These are phyloP conservation scores for Aspergillus costaricaensis DNA, from an alignment of 2,329 filamentous ascomycete genomes.

Conservation along the genomic window DNA sequence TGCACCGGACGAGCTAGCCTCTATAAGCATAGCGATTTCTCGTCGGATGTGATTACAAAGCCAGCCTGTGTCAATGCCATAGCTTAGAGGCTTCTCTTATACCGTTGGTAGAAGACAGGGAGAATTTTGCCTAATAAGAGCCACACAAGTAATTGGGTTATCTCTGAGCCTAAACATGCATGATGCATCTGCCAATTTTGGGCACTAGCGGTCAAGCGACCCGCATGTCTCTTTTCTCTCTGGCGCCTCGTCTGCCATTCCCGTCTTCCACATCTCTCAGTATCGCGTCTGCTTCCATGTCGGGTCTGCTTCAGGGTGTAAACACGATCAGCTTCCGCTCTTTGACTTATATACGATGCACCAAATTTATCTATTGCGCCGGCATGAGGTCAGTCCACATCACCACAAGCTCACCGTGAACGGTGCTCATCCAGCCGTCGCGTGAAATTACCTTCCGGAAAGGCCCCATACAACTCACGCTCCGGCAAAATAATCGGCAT, in stretches of 20 bases:
- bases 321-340: too few relatives aligned
- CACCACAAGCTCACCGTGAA: background rate
- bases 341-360: background rate
- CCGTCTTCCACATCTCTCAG: background rate
- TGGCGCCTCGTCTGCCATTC: background rate
- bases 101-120: background rate
- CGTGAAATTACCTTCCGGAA: background rate
- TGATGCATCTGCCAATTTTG: conserved; percentile 1
- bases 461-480: background rate
- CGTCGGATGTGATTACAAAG: background rate
- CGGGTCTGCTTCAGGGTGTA: background rate
- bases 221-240: background rate
- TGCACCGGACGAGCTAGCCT: background rate
- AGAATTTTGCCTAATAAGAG: background rate
- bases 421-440: background rate
- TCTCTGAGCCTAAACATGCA: background rate
- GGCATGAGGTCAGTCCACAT: background rate
- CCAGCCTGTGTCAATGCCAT: background rate
- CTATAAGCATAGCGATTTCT: background rate
- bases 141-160: background rate
- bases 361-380: background rate
- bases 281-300: background rate
- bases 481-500: conserved; percentile 11
- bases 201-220: conserved; percentile 2
- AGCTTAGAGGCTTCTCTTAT: background rate